Evolutionary conservation across 2,329 filamentous ascomycete genomes (phyloP), one percentile per base, ranked within the genome.

Genomic region (Neocucurbitaria cava): DNA sequence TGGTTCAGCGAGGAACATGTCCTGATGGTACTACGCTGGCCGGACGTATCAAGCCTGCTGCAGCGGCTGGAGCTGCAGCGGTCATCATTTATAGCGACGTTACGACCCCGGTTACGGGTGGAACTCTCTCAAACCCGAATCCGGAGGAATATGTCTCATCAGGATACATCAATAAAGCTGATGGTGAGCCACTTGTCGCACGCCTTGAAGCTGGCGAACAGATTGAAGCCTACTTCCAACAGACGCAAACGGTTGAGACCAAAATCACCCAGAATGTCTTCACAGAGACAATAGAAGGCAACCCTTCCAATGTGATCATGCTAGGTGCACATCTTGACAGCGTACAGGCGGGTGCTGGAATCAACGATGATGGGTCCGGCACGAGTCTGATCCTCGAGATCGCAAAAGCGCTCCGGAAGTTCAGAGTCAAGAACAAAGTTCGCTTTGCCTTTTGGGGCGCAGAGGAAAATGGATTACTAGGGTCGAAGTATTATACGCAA

Each of bases 261-360:
- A 76, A 79, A 15, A 81, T 79, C 5, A 85, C 83, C 58, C 75
- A 75, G 30, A 77, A 78, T 42, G 68, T 78, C 42, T 70, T 78
- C 56, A 75, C 75, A 8, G 70, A 76, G 52, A 76, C 75, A 10
- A 72, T 65, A n/a, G 67, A 66, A 11, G 75, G 75, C 9, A 71
- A 77, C 49, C 68, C 68, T 26, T 62, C 66, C 46, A 76, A 76
- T 46, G 67, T 76, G 39, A 68, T 77, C 55, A 71, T 74, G 66
- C 65, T 77, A 9, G 76, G 73, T 17, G 76, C 73, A 1, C 76
- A 78, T 62, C 62, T 72, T 39, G 74, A 77, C 59, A 71, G 65
- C 36, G 75, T 77, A 1, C 66, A 70, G 45, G 73, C 71, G 6
- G 75, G 75, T 21, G 61, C 75, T 7, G 75, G 75, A 18, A 77